Conservation (phyloP, 169 alveolate genomes). For the Eimeria sp. region DNA sequence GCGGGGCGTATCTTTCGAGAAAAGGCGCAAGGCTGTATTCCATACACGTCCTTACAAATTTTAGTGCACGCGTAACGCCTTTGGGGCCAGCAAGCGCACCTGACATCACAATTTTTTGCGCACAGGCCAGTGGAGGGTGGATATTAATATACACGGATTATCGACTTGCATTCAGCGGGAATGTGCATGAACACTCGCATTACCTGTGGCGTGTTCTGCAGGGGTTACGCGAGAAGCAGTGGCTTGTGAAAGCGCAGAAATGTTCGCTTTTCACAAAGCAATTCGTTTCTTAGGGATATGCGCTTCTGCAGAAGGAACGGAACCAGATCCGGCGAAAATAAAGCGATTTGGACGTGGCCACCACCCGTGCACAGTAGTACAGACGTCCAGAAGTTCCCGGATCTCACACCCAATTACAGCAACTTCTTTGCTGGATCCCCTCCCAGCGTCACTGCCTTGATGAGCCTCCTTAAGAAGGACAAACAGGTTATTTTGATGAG, state of each 20-base stretch:
- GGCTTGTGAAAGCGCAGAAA: neutral
- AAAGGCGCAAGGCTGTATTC: neutral
- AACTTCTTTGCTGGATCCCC: neutral
- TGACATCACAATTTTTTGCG: neutral
- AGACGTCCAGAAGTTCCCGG: conserved; percentile 1
- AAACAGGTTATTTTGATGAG: neutral
- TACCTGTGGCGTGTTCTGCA: neutral
- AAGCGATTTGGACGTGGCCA: neutral
- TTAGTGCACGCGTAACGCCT: neutral
- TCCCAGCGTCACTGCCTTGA: neutral
- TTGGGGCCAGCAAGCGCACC: neutral
- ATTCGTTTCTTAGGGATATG: neutral
- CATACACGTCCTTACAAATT: neutral
- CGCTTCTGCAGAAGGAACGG: neutral
- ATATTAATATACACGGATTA: neutral
- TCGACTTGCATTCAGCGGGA: neutral
- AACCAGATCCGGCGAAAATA: neutral
- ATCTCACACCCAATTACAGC: neutral
- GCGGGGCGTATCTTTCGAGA: neutral
- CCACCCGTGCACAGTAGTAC: neutral
- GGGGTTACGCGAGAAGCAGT: neutral
- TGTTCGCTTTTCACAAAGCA: neutral
- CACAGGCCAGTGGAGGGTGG: neutral
- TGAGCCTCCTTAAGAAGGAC: neutral
- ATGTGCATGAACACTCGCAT: neutral